Conservation (phyloP, 2,329 filamentous ascomycete species). For the Sclerotinia nivalis region DNA sequence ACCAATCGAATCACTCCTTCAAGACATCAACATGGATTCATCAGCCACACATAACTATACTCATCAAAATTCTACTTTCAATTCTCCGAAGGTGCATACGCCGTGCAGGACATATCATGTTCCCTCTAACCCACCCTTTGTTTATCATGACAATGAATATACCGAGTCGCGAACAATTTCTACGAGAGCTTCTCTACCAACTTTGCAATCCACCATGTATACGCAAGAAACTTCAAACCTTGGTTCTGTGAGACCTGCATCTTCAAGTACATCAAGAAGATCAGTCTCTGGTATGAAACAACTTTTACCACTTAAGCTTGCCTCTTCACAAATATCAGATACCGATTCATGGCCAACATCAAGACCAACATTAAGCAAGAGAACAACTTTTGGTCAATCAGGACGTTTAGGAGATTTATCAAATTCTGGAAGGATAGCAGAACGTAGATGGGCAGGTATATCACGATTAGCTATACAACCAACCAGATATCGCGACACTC, state of each 20-base stretch:
- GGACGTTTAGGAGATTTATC: slow-evolving; percentile 13
- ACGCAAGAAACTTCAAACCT: slow-evolving; percentile 14
- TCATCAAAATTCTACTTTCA: slow-evolving; percentile 14
- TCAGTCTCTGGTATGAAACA: slow-evolving; percentile 37
- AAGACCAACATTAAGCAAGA: slow-evolving; percentile 14
- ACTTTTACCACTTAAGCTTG: slow-evolving; percentile 33
- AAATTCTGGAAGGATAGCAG: not conserved
- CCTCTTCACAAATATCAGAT: slow-evolving; percentile 25
- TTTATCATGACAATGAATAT: slow-evolving; percentile 14
- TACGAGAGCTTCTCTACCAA: slow-evolving; percentile 22
- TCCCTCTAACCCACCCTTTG: slow-evolving; percentile 19
- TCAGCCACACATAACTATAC: slow-evolving; percentile 15
- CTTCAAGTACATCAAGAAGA: slow-evolving; percentile 24
- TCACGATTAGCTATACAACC: slow-evolving; percentile 20
- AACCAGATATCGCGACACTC: slow-evolving; percentile 33
- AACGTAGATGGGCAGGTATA: not conserved
- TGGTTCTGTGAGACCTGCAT: slow-evolving; percentile 14
- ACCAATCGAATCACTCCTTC: not conserved
- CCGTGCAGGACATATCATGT: slow-evolving; percentile 27
- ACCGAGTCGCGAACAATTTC: slow-evolving; percentile 18
- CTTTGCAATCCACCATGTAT: slow-evolving; percentile 23
- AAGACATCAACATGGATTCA: slow-evolving; percentile 21
- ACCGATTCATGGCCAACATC: slow-evolving; percentile 12
- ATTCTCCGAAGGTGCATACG: slow-evolving; percentile 24
- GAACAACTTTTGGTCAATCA: slow-evolving; percentile 20